phyloP scores from a whole-genome alignment of 257 asterid species.

The Cinchona pubescens region DNA sequence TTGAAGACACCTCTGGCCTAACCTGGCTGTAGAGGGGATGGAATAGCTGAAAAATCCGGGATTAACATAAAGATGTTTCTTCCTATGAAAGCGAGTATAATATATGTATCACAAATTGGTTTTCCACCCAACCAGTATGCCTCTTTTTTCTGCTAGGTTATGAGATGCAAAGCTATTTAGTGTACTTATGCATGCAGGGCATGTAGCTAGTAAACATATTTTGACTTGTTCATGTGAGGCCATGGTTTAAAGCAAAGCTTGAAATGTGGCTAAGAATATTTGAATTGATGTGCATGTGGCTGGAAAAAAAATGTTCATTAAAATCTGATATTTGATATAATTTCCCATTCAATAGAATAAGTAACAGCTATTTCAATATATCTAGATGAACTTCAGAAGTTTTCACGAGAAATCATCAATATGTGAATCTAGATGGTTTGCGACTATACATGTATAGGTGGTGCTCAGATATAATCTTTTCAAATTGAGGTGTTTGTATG shows the following conservation, averaged over 20 bases:
- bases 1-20: not conserved
- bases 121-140: not conserved
- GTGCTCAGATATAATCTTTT: not conserved
- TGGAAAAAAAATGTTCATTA: not conserved
- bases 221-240: not conserved
- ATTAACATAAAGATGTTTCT: not conserved
- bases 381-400: not conserved
- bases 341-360: not conserved
- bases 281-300: not conserved
- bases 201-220: not conserved
- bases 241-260: not conserved
- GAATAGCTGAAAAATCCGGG: not conserved
- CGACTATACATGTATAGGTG: not conserved
- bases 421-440: not conserved
- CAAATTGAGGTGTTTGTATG: not conserved
- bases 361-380: not conserved
- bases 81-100: not conserved
- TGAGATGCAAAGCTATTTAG: not conserved
- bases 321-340: not conserved
- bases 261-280: not conserved
- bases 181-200: not conserved
- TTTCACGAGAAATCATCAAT: not conserved
- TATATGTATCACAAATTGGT: not conserved
- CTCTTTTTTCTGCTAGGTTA: not conserved
- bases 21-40: not conserved